Conservation (phyloP, 2,329 filamentous ascomycete species). For the Trichoderma sp. region DNA sequence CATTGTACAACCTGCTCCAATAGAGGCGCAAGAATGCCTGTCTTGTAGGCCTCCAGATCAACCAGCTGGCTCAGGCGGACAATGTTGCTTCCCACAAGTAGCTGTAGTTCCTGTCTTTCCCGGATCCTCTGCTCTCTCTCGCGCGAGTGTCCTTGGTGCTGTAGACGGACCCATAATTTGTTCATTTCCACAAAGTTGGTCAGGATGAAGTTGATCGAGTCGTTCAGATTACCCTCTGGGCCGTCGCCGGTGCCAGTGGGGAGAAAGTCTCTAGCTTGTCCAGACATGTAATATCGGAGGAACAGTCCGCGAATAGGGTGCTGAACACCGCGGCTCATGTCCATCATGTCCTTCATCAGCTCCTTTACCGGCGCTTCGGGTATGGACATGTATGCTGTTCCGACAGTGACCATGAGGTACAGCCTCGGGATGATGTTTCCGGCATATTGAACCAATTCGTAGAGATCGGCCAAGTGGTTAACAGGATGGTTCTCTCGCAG, state of each 20-base stretch:
- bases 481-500: conserved; percentile 96
- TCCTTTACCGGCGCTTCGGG: conserved; percentile 98
- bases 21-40: conserved; percentile 81
- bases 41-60: conserved; percentile 92
- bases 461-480: conserved; percentile 96
- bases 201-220: conserved; percentile 96
- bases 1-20: conserved; percentile 98
- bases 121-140: conserved; percentile 92
- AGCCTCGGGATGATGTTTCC: conserved; percentile 95
- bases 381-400: conserved; percentile 98
- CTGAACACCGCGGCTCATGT: conserved; percentile 98
- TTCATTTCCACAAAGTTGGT: conserved; percentile 99
- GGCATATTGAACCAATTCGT: conserved; percentile 96
- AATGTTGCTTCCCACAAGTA: conserved; percentile 94
- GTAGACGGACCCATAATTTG: conserved; percentile 96
- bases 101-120: conserved; percentile 91
- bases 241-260: conserved; percentile 83
- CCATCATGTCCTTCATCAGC: conserved; percentile 99
- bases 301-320: conserved; percentile 95
- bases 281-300: conserved; percentile 91
- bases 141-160: conserved; percentile 95
- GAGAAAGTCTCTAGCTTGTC: conserved; percentile 87
- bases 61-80: conserved; percentile 94
- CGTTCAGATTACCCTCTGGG: conserved; percentile 91
- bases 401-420: conserved; percentile 99